phyloP scores from a whole-genome alignment of 768 basidiomycete species.

The Lactarius hengduanensis region DNA sequence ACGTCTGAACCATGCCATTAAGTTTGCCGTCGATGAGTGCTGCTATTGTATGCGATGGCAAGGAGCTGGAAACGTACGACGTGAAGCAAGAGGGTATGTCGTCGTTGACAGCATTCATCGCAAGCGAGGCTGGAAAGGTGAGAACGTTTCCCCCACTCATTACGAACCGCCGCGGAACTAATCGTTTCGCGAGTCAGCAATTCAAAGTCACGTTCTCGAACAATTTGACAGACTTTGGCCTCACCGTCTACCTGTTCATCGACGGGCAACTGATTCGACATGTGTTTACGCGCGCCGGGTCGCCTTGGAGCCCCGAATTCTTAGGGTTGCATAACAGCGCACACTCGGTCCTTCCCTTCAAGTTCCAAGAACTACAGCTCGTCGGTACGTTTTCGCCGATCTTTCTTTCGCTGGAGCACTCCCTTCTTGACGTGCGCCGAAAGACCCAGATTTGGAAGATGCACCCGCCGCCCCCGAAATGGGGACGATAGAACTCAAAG shows the following conservation, averaged over 20 bases:
- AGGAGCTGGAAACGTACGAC: conserved; percentile 7
- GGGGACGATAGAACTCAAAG: conserved; percentile 20
- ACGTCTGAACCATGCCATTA: conserved; percentile 15
- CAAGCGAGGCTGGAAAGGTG: conserved; percentile 22
- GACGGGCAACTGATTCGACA: conserved; percentile 4
- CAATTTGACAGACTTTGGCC: background rate
- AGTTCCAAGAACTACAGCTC: conserved; percentile 18
- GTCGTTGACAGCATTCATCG: conserved; percentile 1
- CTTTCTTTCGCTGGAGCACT: background rate
- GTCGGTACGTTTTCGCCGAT: conserved; percentile 11
- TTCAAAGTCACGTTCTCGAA: conserved; percentile 8
- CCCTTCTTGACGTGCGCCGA: background rate
- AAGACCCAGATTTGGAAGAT: conserved; percentile 20
- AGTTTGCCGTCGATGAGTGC: background rate
- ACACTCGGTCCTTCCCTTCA: conserved; percentile 8
- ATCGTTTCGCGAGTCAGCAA: background rate
- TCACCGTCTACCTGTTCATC: background rate
- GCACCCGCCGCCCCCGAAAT: conserved; percentile 14
- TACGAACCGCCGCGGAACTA: background rate
- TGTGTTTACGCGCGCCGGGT: background rate
- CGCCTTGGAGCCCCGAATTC: background rate
- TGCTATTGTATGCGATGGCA: conserved; percentile 9
- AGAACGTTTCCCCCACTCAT: background rate
- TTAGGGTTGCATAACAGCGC: background rate
- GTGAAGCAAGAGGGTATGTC: conserved; percentile 4